Evolutionary conservation across 257 asterid species (phyloP).

Genomic region (Solanum clarkiae): DNA sequence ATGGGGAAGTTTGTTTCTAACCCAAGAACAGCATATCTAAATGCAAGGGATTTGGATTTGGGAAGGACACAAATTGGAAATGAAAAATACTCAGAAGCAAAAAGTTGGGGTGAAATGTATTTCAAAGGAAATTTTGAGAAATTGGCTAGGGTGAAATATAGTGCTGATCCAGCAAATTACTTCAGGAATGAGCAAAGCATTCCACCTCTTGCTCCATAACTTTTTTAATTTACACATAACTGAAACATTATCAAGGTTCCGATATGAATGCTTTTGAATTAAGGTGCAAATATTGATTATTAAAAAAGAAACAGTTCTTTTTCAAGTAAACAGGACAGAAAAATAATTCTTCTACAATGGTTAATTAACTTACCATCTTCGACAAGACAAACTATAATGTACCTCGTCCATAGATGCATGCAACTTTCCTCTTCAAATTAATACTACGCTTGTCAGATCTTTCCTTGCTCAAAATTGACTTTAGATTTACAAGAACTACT

Average conservation of each 20-base stretch:
- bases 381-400: not conserved
- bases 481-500: not conserved
- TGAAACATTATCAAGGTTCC: not conserved
- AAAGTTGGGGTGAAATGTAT: constrained; percentile 42
- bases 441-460: not conserved
- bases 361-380: not conserved
- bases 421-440: not conserved
- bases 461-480: not conserved
- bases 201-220: not conserved
- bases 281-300: not conserved
- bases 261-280: not conserved
- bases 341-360: not conserved
- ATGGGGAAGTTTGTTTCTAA: constrained; percentile 40
- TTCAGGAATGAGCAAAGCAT: constrained; percentile 54
- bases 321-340: not conserved
- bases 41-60: constrained; percentile 52
- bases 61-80: constrained; percentile 16
- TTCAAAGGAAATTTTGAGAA: constrained; percentile 33
- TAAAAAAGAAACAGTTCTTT: not conserved
- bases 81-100: constrained; percentile 22
- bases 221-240: not conserved
- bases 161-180: constrained; percentile 41
- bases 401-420: not conserved
- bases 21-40: constrained; percentile 48
- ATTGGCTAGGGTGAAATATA: constrained; percentile 27